phyloP scores from a whole-genome alignment of 2,329 filamentous ascomycete genomes.

The Trichoderma semiorbis region DNA sequence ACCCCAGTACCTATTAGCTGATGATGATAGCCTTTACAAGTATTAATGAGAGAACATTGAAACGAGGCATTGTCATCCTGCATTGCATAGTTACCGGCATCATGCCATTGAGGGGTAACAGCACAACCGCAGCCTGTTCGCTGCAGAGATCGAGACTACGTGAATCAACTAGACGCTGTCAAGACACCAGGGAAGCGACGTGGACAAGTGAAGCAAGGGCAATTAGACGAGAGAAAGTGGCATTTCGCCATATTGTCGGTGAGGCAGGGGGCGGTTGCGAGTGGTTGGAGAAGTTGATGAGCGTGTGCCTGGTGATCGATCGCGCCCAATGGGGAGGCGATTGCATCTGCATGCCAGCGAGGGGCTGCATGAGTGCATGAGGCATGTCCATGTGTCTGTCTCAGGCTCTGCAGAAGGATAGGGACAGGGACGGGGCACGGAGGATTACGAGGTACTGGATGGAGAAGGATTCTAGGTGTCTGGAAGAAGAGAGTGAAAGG shows the following conservation, averaged over 20 bases:
- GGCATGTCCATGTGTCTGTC: neutral
- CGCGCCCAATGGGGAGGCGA: neutral
- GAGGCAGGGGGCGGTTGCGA: neutral
- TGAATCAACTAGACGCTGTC: neutral
- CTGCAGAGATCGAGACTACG: neutral
- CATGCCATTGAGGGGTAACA: neutral
- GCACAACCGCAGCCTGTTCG: neutral
- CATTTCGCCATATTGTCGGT: slow-evolving; percentile 14
- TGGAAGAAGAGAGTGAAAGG: neutral
- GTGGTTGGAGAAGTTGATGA: neutral
- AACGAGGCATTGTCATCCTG: neutral
- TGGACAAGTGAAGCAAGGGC: neutral
- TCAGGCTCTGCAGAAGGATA: neutral
- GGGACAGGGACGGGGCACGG: neutral
- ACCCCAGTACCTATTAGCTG: neutral
- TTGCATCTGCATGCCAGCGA: slow-evolving; percentile 9
- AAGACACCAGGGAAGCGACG: neutral
- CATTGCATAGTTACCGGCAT: neutral
- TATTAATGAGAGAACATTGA: neutral
- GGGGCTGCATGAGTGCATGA: neutral
- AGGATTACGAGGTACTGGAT: neutral
- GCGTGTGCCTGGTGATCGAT: slow-evolving; percentile 9
- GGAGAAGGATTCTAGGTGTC: neutral
- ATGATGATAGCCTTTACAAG: neutral
- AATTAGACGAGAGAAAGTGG: neutral